phyloP scores from a whole-genome alignment of 225 moss, liverwort and hornwort genomes.

The Physcomitrellopsis africana region DNA sequence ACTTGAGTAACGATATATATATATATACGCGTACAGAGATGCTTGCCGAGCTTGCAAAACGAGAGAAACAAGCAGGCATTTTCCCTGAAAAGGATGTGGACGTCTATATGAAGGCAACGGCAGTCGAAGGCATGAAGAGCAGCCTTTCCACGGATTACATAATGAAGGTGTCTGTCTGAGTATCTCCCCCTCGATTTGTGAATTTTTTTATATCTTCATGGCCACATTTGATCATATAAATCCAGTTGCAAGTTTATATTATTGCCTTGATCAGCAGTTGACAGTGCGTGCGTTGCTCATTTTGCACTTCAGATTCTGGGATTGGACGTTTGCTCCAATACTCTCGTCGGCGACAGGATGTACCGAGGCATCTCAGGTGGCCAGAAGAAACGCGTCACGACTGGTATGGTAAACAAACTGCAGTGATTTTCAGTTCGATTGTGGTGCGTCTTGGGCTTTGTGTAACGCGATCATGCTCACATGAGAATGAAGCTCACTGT shows the following conservation, averaged over 20 bases:
- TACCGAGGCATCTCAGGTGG: slow-evolving; percentile 72
- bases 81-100: slow-evolving; percentile 85
- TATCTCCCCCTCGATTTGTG: too few species aligned
- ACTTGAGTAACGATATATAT: neutral
- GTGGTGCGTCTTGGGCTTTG: too few species aligned
- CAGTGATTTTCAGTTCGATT: too few species aligned
- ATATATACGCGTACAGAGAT: slow-evolving; percentile 50
- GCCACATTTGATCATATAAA: neutral
- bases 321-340: slow-evolving; percentile 52
- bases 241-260: too few species aligned
- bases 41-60: slow-evolving; percentile 64
- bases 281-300: neutral
- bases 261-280: too few species aligned
- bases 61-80: slow-evolving; percentile 81
- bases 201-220: too few species aligned
- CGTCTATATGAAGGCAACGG: slow-evolving; percentile 79
- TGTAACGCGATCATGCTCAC: too few species aligned
- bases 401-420: slow-evolving; percentile 35
- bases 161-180: slow-evolving; percentile 53
- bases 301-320: slow-evolving; percentile 46
- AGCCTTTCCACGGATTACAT: slow-evolving; percentile 77
- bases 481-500: too few species aligned
- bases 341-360: slow-evolving; percentile 61
- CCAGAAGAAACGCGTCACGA: slow-evolving; percentile 69
- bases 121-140: slow-evolving; percentile 64